Percentiles rank a stretch among this genome's conserved stretches.
phyloP scores from a whole-genome alignment of 1,139 yeast genomes.

The Schwanniomyces etchellsii region DNA sequence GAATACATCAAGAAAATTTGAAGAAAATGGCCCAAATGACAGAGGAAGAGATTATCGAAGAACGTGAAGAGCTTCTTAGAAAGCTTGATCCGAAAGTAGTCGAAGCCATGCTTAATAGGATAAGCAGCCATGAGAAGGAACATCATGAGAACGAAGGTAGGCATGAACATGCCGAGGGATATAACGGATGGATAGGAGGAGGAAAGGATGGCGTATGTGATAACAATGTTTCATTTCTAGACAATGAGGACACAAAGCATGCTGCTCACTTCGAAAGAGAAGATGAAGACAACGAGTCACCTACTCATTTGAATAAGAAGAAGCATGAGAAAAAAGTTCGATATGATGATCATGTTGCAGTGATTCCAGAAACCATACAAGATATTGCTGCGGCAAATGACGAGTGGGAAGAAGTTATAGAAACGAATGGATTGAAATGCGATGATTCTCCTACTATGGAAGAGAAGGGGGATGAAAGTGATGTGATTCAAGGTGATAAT shows the following conservation, averaged over 20 bases:
- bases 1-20: conserved; percentile 73
- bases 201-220: conserved; percentile 34
- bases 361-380: background rate
- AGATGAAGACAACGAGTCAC: too few species aligned
- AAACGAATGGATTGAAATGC: conserved; percentile 31
- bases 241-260: conserved; percentile 22
- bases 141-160: conserved; percentile 13
- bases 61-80: conserved; percentile 60
- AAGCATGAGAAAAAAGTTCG: conserved; percentile 27
- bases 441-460: conserved; percentile 40
- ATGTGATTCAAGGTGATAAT: conserved; percentile 34
- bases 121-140: conserved; percentile 18
- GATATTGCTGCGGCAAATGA: conserved; percentile 17
- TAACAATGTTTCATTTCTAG: conserved; percentile 27
- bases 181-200: conserved; percentile 74
- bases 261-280: conserved; percentile 2
- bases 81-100: conserved; percentile 67
- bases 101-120: conserved; percentile 46
- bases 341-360: conserved; percentile 25
- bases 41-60: conserved; percentile 57
- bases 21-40: conserved; percentile 60
- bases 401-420: conserved; percentile 21
- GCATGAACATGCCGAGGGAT: conserved; percentile 58
- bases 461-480: conserved; percentile 34
- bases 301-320: conserved; percentile 1